Evolutionary conservation across 1,139 yeast species (phyloP).

Genomic region (Arxiozyma slooffiae): DNA sequence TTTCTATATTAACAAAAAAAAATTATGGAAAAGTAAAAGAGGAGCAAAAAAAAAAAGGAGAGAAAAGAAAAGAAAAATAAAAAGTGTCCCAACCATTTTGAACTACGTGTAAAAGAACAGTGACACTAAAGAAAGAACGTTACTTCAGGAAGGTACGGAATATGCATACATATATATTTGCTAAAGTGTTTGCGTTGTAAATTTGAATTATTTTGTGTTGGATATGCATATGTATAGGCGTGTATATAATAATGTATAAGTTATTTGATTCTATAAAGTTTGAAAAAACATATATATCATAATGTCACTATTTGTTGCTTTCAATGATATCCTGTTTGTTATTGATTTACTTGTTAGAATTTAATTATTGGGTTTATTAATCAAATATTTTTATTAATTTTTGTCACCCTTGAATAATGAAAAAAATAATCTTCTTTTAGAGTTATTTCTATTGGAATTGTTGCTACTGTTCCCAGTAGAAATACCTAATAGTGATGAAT

Average conservation of each 20-base stretch:
- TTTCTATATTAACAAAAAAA: no score
- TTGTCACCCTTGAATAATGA: constrained; percentile 16
- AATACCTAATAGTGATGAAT: constrained; percentile 9
- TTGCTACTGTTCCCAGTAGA: constrained; percentile 2
- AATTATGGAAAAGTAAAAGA: no score
- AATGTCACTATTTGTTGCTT: not conserved
- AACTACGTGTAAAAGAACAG: no score
- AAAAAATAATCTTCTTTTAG: constrained; percentile 10
- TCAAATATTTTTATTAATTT: constrained; percentile 6
- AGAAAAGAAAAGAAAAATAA: no score
- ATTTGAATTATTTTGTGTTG: not conserved
- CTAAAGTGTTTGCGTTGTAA: not conserved
- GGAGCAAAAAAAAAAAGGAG: no score
- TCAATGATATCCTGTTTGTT: no score
- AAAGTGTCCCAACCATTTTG: no score
- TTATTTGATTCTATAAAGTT: not conserved
- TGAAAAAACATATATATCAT: not conserved
- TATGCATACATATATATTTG: no score
- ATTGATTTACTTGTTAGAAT: not conserved
- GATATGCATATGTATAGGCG: no score
- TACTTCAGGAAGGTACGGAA: no score
- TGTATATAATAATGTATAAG: no score
- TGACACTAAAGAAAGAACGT: no score
- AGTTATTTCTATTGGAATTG: not conserved
- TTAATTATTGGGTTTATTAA: not conserved